A percentile compares a stretch with the other conserved stretches of the same genome.
These are phyloP conservation scores for Heterobasidion parviporum DNA, from an alignment of 1,284 basidiomycete species.

Conservation along the genomic window DNA sequence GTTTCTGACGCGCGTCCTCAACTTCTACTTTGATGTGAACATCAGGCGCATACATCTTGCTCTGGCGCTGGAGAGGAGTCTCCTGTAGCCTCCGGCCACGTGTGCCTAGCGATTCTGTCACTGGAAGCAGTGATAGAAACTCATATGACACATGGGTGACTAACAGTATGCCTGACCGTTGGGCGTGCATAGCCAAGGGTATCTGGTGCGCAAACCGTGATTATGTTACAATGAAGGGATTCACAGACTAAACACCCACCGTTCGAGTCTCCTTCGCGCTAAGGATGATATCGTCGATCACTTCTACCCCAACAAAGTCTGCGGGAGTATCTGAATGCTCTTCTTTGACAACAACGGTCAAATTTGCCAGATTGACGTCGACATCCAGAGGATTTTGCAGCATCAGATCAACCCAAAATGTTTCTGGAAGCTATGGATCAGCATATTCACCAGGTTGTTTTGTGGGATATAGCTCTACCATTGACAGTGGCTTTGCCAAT, in stretches of 20 bases:
- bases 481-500: slow-evolving; percentile 52
- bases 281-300: slow-evolving; percentile 48
- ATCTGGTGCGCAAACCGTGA: slow-evolving; percentile 32
- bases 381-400: slow-evolving; percentile 64
- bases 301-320: slow-evolving; percentile 46
- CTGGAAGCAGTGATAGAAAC: slow-evolving; percentile 61
- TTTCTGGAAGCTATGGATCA: slow-evolving; percentile 34
- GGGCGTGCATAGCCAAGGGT: slow-evolving; percentile 50
- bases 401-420: slow-evolving; percentile 67
- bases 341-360: slow-evolving; percentile 47
- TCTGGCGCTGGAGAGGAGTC: slow-evolving; percentile 59
- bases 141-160: slow-evolving; percentile 51
- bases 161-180: slow-evolving; percentile 39
- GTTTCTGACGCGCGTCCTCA: slow-evolving; percentile 48
- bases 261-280: slow-evolving; percentile 49
- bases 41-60: slow-evolving; percentile 59
- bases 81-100: slow-evolving; percentile 64
- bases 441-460: neutral
- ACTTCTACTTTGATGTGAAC: slow-evolving; percentile 47
- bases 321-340: slow-evolving; percentile 23
- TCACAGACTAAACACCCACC: slow-evolving; percentile 25
- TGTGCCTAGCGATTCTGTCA: slow-evolving; percentile 49
- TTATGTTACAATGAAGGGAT: neutral
- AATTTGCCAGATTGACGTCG: slow-evolving; percentile 54
- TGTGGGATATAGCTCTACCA: slow-evolving; percentile 32